phyloP scores from a whole-genome alignment of 495 filamentous ascomycete species.

The Penicillium bialowiezense region DNA sequence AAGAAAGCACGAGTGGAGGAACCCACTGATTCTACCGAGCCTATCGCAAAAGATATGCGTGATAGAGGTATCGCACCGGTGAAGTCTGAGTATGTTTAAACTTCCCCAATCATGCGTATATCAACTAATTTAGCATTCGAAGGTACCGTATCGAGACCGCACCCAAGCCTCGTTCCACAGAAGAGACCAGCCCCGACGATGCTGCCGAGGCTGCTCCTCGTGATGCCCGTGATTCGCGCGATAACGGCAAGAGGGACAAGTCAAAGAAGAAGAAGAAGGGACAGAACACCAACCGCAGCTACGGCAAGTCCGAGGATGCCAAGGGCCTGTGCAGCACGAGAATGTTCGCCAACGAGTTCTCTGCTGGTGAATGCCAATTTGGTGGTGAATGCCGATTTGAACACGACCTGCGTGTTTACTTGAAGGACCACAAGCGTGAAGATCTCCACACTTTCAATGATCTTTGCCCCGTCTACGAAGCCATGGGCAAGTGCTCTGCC shows the following conservation, averaged over 20 bases:
- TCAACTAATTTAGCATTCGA: conserved; percentile 7
- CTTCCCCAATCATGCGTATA: not conserved
- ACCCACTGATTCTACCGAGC: conserved; percentile 6
- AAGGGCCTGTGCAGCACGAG: conserved; percentile 74
- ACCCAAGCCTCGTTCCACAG: conserved; percentile 16
- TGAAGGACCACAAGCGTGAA: conserved; percentile 75
- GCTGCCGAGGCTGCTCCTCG: conserved; percentile 62
- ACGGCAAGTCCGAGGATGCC: conserved; percentile 75
- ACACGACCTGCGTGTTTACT: conserved; percentile 81
- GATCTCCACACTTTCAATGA: conserved; percentile 73
- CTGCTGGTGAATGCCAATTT: conserved; percentile 65
- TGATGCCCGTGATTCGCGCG: conserved; percentile 35
- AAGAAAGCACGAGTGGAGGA: conserved; percentile 61
- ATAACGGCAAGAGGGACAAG: conserved; percentile 31
- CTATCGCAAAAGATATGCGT: conserved; percentile 38
- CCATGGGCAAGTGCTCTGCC: conserved; percentile 67
- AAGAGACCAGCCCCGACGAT: conserved; percentile 51
- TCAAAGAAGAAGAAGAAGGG: conserved; percentile 70
- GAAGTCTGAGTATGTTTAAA: conserved; percentile 69
- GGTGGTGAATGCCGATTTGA: conserved; percentile 73
- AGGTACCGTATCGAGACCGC: conserved; percentile 56
- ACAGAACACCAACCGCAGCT: conserved; percentile 84
- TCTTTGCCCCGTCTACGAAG: conserved; percentile 76
- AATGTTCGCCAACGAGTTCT: conserved; percentile 67
- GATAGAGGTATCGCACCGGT: conserved; percentile 73